These are phyloP conservation scores for Dorcoceras hygrometricum DNA, from an alignment of 257 asterid species.

Conservation along the genomic window DNA sequence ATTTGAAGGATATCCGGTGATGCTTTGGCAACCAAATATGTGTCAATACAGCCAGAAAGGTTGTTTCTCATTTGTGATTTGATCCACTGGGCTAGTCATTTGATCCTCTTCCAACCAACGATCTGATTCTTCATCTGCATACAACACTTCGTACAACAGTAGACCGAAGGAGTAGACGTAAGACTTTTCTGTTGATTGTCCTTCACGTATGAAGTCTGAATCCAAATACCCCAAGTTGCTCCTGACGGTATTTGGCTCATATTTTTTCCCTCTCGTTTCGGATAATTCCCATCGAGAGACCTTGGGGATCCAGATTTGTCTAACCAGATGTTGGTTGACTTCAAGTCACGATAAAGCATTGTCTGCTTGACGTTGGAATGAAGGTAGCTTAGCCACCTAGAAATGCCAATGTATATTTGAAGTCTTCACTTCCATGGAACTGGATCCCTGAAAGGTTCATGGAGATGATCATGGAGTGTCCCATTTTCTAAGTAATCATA, in stretches of 20 bases:
- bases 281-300: conserved; percentile 53
- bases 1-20: conserved; percentile 49
- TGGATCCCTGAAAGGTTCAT: conserved; percentile 46
- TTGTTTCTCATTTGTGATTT: conserved; percentile 42
- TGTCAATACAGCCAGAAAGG: conserved; percentile 44
- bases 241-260: conserved; percentile 21
- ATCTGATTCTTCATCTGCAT: conserved; percentile 42
- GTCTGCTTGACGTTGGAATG: conserved; percentile 44
- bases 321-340: conserved; percentile 56
- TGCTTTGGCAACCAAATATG: conserved; percentile 41
- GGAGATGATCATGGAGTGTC: conserved; percentile 58
- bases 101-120: conserved; percentile 58
- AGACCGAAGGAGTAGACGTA: conserved; percentile 54
- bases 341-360: conserved; percentile 48
- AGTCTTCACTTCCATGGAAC: conserved; percentile 67
- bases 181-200: conserved; percentile 42
- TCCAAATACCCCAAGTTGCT: conserved; percentile 41
- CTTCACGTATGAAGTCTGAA: conserved; percentile 55
- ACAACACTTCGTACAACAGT: conserved; percentile 51
- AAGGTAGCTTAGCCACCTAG: conserved; percentile 45
- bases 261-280: conserved; percentile 28
- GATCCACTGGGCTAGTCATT: conserved; percentile 58
- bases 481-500: conserved; percentile 50
- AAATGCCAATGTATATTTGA: conserved; percentile 58
- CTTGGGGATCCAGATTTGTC: conserved; percentile 55